Percentiles rank a stretch among this genome's conserved stretches.
Conservation (phyloP, 2,329 filamentous ascomycete genomes). For the Colletotrichum truncatum region DNA sequence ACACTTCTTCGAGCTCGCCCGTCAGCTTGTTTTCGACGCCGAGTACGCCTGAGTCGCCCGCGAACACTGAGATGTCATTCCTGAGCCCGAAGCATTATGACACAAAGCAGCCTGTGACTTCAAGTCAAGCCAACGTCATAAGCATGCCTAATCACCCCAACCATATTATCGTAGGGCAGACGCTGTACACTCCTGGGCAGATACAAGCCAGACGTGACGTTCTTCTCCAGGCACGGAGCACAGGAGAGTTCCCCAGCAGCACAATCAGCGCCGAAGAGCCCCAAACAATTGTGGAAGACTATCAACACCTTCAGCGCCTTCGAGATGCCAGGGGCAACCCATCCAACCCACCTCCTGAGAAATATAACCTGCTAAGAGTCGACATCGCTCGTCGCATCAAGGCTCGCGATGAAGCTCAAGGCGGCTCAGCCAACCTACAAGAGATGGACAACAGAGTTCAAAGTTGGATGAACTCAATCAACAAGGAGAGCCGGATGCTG, state of each 20-base stretch:
- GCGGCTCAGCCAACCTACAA: conserved; percentile 22
- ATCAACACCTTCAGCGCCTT: background rate
- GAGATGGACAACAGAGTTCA: conserved; percentile 21
- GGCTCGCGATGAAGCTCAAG: conserved; percentile 43
- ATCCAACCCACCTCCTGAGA: background rate
- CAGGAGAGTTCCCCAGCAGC: background rate
- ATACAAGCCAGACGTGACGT: accelerated
- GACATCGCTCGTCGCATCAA: conserved; percentile 45
- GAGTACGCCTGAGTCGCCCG: background rate
- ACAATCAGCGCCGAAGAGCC: background rate
- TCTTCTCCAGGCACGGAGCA: background rate
- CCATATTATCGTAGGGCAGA: background rate
- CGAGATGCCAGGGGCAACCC: background rate
- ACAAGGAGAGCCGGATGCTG: conserved; percentile 19
- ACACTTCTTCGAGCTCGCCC: background rate
- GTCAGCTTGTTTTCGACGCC: conserved; percentile 3
- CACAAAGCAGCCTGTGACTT: accelerated
- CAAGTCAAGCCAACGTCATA: accelerated
- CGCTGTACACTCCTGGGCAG: accelerated
- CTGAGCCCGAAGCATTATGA: accelerated
- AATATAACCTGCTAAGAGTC: conserved; percentile 38
- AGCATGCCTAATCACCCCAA: background rate
- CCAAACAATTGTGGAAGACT: background rate
- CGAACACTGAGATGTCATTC: background rate
- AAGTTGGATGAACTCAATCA: conserved; percentile 24